Conservation (phyloP, 2,329 filamentous ascomycete genomes). For the Hansfordia pulvinata region DNA sequence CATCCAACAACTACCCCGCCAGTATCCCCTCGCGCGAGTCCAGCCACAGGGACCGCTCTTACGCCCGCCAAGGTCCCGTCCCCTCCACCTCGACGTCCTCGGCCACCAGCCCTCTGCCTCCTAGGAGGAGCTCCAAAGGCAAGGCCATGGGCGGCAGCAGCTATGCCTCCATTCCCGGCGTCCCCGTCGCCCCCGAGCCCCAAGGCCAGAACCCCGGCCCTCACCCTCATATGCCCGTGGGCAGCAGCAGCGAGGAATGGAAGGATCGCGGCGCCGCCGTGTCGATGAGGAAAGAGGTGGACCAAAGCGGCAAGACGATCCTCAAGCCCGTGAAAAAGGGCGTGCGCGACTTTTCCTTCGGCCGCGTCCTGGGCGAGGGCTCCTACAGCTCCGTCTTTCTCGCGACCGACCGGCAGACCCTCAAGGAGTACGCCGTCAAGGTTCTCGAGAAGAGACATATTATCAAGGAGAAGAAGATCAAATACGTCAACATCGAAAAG, state of each 20-base stretch:
- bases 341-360: constrained; percentile 92
- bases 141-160: constrained; percentile 51
- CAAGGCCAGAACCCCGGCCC: too few species aligned
- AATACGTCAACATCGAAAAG: constrained; percentile 99
- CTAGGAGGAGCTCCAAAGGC: constrained; percentile 63
- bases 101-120: constrained; percentile 52
- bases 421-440: constrained; percentile 96
- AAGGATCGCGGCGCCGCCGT: constrained; percentile 89
- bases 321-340: constrained; percentile 87
- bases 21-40: constrained; percentile 52
- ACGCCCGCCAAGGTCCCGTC: constrained; percentile 48
- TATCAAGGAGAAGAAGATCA: constrained; percentile 99
- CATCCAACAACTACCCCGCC: constrained; percentile 39
- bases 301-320: constrained; percentile 70
- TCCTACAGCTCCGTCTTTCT: constrained; percentile 95
- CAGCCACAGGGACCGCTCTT: constrained; percentile 55
- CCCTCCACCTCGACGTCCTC: constrained; percentile 35
- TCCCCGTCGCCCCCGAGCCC: constrained; percentile 23
- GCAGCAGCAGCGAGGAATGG: constrained; percentile 76
- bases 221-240: constrained; percentile 24
- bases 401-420: constrained; percentile 82
- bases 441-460: constrained; percentile 97
- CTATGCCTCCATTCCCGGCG: constrained; percentile 28
- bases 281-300: constrained; percentile 67
- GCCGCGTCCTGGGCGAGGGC: constrained; percentile 79